A percentile compares a stretch with the other conserved stretches of the same genome.
These are phyloP conservation scores for Cyclotella choctawhatcheeana DNA, from an alignment of 108 stramenopile genomes.

Conservation along the genomic window DNA sequence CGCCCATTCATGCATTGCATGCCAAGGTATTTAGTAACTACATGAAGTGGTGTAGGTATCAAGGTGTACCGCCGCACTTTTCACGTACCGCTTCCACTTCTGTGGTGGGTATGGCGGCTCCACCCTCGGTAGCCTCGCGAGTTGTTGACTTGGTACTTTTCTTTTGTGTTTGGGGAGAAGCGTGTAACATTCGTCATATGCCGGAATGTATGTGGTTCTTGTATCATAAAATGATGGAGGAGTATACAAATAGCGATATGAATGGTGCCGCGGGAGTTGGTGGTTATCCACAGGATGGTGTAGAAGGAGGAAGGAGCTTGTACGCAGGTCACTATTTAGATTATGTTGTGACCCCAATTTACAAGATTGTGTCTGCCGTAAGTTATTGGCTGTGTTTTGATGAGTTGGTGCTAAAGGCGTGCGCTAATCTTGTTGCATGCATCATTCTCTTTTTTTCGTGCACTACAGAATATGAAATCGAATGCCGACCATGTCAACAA, in stretches of 20 bases:
- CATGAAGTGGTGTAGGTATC: conserved; percentile 94
- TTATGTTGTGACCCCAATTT: conserved; percentile 93
- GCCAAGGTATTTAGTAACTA: conserved; percentile 97
- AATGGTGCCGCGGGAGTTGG: conserved; percentile 15
- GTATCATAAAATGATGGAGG: conserved; percentile 98
- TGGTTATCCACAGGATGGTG: conserved; percentile 10
- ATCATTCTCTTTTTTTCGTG: neutral
- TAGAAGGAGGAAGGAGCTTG: conserved; percentile 66
- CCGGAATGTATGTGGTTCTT: conserved; percentile 98
- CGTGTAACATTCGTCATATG: conserved; percentile 96
- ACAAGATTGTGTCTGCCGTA: conserved; percentile 82
- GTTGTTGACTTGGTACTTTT: conserved; percentile 93
- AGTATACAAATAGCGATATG: conserved; percentile 72
- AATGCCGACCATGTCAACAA: conserved; percentile 84
- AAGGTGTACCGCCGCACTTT: conserved; percentile 91
- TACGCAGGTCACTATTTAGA: conserved; percentile 97
- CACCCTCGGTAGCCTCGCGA: conserved; percentile 82
- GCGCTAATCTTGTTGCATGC: too few species aligned
- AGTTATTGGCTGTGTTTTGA: conserved; percentile 14
- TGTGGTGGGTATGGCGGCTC: conserved; percentile 72
- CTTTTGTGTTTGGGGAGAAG: conserved; percentile 99
- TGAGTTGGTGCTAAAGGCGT: neutral
- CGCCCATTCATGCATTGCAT: conserved; percentile 92
- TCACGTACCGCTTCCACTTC: conserved; percentile 72
- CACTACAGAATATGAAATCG: conserved; percentile 75